Percentiles rank a stretch among this genome's conserved stretches.
Evolutionary conservation across 176 grass and related monocot species (phyloP).

Genomic region (Musa itinerans): DNA sequence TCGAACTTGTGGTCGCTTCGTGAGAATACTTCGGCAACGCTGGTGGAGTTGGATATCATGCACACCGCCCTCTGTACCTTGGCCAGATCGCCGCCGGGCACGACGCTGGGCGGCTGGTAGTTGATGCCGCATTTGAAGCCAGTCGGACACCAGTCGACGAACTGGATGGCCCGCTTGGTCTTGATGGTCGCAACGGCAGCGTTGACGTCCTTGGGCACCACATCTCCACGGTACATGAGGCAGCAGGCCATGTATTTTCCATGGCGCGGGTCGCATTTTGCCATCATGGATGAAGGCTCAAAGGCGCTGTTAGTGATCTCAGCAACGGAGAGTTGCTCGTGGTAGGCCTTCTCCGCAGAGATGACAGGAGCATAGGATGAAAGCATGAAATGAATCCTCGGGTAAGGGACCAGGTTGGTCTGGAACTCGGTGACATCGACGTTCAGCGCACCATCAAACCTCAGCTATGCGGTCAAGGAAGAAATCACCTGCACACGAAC

Average conservation of each 20-base stretch:
- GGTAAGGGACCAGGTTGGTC: constrained; percentile 20
- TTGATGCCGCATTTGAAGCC: constrained; percentile 28
- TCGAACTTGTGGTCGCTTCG: constrained; percentile 5
- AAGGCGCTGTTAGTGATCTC: constrained; percentile 24
- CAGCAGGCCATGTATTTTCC: constrained; percentile 24
- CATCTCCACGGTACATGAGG: constrained; percentile 24
- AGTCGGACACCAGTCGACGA: constrained; percentile 21
- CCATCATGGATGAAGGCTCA: constrained; percentile 27
- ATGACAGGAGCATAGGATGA: constrained; percentile 24
- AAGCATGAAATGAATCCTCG: constrained; percentile 26
- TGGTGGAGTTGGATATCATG: constrained; percentile 13
- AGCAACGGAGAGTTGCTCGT: constrained; percentile 20
- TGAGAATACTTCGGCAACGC: neutral
- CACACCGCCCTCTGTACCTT: constrained; percentile 6
- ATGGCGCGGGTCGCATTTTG: constrained; percentile 21
- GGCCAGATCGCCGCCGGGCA: constrained; percentile 1
- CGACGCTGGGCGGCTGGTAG: constrained; percentile 10
- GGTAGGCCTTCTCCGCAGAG: constrained; percentile 25
- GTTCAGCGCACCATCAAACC: constrained; percentile 20
- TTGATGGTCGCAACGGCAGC: constrained; percentile 16
- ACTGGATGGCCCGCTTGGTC: constrained; percentile 26
- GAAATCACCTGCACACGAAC: constrained; percentile 4
- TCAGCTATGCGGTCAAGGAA: constrained; percentile 16
- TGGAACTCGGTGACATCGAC: constrained; percentile 26
- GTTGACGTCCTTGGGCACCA: constrained; percentile 24